These are phyloP conservation scores for Gleditsia sinensis DNA, from an alignment of 306 rosid genomes.

Conservation along the genomic window DNA sequence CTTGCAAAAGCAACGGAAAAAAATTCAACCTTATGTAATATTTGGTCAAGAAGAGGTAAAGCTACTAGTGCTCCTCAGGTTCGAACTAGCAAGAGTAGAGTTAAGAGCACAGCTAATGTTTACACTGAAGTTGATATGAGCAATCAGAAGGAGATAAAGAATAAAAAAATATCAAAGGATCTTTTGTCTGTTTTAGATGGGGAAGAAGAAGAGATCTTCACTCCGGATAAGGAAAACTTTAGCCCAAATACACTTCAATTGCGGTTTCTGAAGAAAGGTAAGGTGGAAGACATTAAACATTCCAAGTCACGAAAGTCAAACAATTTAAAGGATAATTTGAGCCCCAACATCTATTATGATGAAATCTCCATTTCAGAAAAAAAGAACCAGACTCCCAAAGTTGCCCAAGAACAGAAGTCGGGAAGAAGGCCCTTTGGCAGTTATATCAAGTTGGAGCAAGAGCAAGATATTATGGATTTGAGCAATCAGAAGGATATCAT, in stretches of 20 bases:
- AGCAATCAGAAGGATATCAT: constrained; percentile 16
- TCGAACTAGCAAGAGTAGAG: constrained; percentile 47
- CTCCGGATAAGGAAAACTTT: constrained; percentile 73
- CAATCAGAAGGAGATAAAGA: constrained; percentile 32
- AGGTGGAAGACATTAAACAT: constrained; percentile 42
- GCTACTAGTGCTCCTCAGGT: constrained; percentile 57
- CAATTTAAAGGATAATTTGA: constrained; percentile 31
- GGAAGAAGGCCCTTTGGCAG: constrained; percentile 40
- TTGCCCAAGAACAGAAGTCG: constrained; percentile 43
- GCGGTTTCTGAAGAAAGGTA: constrained; percentile 54
- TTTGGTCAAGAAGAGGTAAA: constrained; percentile 76
- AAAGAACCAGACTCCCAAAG: constrained; percentile 49
- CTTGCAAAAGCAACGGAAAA: constrained; percentile 36
- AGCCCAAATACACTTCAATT: constrained; percentile 52
- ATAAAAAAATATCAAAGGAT: constrained; percentile 33
- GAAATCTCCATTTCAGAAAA: constrained; percentile 44
- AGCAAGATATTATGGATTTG: constrained; percentile 24
- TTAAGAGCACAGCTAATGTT: constrained; percentile 22
- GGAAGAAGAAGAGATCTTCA: constrained; percentile 53
- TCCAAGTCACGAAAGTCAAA: constrained; percentile 38
- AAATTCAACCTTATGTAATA: constrained; percentile 35
- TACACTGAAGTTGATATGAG: constrained; percentile 34
- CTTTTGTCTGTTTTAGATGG: constrained; percentile 36
- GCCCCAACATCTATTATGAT: constrained; percentile 39
- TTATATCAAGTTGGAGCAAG: constrained; percentile 41